phyloP scores from a whole-genome alignment of 164 flowering plant genomes.

The Tetrastigma voinierianum region DNA sequence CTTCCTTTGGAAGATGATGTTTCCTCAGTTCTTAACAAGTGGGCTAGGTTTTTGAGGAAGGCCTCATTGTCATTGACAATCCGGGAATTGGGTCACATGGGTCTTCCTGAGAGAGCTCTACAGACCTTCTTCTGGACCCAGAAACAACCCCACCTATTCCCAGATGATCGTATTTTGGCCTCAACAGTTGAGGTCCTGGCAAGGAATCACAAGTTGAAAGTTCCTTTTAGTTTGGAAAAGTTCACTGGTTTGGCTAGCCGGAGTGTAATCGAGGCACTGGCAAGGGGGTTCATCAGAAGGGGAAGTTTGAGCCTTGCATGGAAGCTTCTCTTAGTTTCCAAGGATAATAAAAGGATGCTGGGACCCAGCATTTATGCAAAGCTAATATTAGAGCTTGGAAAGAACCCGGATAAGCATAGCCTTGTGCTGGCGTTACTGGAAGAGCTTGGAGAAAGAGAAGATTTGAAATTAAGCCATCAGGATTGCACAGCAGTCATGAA shows the following conservation, averaged over 20 bases:
- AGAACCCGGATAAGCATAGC: constrained; percentile 62
- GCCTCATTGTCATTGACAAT: constrained; percentile 87
- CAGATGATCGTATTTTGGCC: constrained; percentile 78
- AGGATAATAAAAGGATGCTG: constrained; percentile 45
- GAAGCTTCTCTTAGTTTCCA: constrained; percentile 65
- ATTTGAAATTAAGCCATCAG: constrained; percentile 59
- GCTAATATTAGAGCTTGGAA: constrained; percentile 68
- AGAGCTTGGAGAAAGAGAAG: constrained; percentile 80
- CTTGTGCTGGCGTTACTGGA: constrained; percentile 50
- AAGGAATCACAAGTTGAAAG: constrained; percentile 50
- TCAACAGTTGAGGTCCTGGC: constrained; percentile 81
- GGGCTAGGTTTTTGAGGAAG: constrained; percentile 56
- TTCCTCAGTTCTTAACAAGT: constrained; percentile 54
- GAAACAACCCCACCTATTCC: constrained; percentile 69
- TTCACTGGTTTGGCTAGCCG: constrained; percentile 53
- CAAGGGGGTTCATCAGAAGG: constrained; percentile 75
- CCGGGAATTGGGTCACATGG: constrained; percentile 89
- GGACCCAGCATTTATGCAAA: constrained; percentile 75
- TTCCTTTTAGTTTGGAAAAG: constrained; percentile 53
- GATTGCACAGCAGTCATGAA: constrained; percentile 89
- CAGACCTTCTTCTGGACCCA: constrained; percentile 84
- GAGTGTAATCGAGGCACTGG: constrained; percentile 75
- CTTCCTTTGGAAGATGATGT: constrained; percentile 56
- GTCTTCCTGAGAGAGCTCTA: constrained; percentile 72
- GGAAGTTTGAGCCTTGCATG: constrained; percentile 64